These are phyloP conservation scores for Pseudopyrenochaeta lycopersici DNA, from an alignment of 2,329 filamentous ascomycete genomes.

Conservation along the genomic window DNA sequence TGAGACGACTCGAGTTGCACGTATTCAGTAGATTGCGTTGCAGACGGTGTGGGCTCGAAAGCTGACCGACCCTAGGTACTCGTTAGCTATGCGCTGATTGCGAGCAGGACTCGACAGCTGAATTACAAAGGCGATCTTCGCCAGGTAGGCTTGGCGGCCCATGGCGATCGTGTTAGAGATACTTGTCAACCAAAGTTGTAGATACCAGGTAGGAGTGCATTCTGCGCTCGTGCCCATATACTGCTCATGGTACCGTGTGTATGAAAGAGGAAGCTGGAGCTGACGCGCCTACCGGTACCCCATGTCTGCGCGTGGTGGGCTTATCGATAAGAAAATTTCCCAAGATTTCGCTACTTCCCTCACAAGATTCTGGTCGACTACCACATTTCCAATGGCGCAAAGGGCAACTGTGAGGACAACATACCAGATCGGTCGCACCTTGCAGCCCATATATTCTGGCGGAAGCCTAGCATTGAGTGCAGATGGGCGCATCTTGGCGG, in stretches of 20 bases:
- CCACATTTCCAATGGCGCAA: slow-evolving; percentile 57
- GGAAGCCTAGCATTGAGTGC: slow-evolving; percentile 85
- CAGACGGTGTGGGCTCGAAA: slow-evolving; percentile 46
- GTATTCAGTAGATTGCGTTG: slow-evolving; percentile 34
- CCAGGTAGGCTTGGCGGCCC: slow-evolving; percentile 49
- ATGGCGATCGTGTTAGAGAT: slow-evolving; percentile 18
- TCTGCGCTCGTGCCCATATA: not conserved
- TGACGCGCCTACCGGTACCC: slow-evolving; percentile 17
- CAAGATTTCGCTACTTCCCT: slow-evolving; percentile 31
- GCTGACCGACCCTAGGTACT: slow-evolving; percentile 51
- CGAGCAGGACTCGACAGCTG: not conserved
- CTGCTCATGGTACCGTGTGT: not conserved
- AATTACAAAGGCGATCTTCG: slow-evolving; percentile 49
- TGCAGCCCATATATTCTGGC: slow-evolving; percentile 93
- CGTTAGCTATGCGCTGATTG: slow-evolving; percentile 20
- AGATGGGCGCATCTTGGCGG: slow-evolving; percentile 82
- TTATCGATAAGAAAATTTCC: slow-evolving; percentile 50
- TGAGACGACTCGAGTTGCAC: slow-evolving; percentile 36
- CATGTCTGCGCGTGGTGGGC: slow-evolving; percentile 22
- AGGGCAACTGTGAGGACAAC: slow-evolving; percentile 78
- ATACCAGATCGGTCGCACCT: slow-evolving; percentile 82
- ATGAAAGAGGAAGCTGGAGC: not conserved
- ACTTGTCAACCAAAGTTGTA: not conserved
- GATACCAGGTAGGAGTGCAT: not conserved
- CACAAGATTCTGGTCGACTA: slow-evolving; percentile 1